Conservation (phyloP, 345 rosid species). For the Isatis tinctoria region DNA sequence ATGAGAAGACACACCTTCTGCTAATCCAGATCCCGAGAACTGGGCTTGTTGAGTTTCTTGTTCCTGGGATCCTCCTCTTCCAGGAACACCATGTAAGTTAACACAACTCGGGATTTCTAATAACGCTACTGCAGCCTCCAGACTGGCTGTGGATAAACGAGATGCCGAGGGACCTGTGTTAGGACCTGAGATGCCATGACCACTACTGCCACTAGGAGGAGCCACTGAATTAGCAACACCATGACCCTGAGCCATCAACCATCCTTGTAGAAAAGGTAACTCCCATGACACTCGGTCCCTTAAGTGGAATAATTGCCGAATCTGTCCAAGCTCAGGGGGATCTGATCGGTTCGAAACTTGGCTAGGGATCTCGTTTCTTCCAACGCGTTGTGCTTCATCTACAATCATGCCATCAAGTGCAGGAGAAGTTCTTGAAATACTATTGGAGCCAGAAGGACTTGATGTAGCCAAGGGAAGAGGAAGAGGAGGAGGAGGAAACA, state of each 20-base stretch:
- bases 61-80: constrained; percentile 40
- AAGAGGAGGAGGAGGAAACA: constrained; percentile 13
- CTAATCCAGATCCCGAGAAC: constrained; percentile 41
- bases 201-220: constrained; percentile 39
- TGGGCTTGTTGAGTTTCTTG: constrained; percentile 34
- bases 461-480: constrained; percentile 42
- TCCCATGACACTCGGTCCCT: constrained; percentile 62
- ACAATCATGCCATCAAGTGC: constrained; percentile 51
- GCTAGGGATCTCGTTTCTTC: constrained; percentile 29
- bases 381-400: constrained; percentile 50
- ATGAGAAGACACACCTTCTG: constrained; percentile 35
- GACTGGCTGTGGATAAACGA: constrained; percentile 33
- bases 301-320: constrained; percentile 44
- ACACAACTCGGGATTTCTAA: constrained; percentile 45
- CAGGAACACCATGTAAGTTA: constrained; percentile 41
- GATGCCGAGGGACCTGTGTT: constrained; percentile 33
- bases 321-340: constrained; percentile 42
- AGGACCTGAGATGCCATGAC: constrained; percentile 34
- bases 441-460: constrained; percentile 39
- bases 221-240: constrained; percentile 42
- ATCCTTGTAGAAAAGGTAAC: constrained; percentile 70
- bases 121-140: constrained; percentile 52
- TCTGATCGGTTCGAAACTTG: constrained; percentile 25
- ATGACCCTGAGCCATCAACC: constrained; percentile 70
- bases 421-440: too few relatives aligned